Evolutionary conservation across 2,329 filamentous ascomycete genomes (phyloP).

Genomic region (Trichoderma simmonsii): DNA sequence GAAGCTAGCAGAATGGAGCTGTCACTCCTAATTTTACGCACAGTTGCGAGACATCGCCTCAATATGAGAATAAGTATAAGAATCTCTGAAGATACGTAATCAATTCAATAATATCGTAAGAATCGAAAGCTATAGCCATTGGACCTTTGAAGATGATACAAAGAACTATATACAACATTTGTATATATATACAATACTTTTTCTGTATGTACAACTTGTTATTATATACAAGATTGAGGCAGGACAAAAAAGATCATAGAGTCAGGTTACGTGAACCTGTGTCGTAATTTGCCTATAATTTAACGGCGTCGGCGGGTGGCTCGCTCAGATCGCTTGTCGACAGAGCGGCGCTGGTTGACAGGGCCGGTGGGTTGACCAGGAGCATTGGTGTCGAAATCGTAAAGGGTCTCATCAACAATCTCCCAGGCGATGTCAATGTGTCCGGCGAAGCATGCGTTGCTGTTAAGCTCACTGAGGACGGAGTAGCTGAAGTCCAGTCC

Average conservation of each 20-base stretch:
- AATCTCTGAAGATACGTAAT: background rate
- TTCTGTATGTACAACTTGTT: background rate
- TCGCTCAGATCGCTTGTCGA: background rate
- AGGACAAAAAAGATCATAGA: background rate
- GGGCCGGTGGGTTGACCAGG: conserved; percentile 5
- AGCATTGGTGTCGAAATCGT: conserved; percentile 20
- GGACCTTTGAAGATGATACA: background rate
- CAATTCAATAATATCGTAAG: background rate
- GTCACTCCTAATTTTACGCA: too few relatives aligned
- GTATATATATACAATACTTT: background rate
- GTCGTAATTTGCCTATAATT: background rate
- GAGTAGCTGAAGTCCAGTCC: conserved; percentile 22
- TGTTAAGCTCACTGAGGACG: conserved; percentile 14
- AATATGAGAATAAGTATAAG: background rate
- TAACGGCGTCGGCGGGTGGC: background rate
- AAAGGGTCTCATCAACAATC: conserved; percentile 22
- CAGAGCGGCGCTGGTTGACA: background rate
- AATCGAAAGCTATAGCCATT: background rate
- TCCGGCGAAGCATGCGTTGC: conserved; percentile 18
- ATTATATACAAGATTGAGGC: background rate
- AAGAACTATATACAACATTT: background rate
- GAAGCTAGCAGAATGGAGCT: too few relatives aligned
- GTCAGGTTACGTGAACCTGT: background rate
- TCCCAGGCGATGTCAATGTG: conserved; percentile 21
- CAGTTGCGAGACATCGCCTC: too few relatives aligned